Evolutionary conservation across 192 early-diverging fungal species (phyloP).

Genomic region (Coemansia sp.): DNA sequence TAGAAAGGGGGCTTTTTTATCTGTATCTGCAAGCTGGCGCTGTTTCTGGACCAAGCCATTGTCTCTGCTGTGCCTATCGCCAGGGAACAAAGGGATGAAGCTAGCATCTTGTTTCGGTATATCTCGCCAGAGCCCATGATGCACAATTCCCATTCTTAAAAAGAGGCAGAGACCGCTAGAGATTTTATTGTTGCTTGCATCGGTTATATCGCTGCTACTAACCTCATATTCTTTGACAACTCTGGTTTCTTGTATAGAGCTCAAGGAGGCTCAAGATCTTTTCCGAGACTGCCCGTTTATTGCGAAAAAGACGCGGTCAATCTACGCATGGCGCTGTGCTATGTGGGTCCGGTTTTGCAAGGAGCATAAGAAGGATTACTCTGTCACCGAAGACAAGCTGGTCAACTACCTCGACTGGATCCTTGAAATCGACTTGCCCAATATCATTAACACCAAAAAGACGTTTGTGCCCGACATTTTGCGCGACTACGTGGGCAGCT

Average conservation of each 20-base stretch:
- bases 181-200: background rate
- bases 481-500: slow-evolving; percentile 54
- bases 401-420: slow-evolving; percentile 52
- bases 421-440: slow-evolving; percentile 48
- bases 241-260: slow-evolving; percentile 23
- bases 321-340: slow-evolving; percentile 50
- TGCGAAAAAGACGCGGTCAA: slow-evolving; percentile 53
- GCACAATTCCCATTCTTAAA: background rate
- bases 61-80: background rate
- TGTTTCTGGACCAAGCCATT: background rate
- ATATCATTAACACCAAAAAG: slow-evolving; percentile 56
- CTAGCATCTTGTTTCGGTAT: background rate
- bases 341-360: slow-evolving; percentile 54
- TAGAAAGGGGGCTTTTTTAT: slow-evolving; percentile 3
- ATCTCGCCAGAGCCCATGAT: background rate
- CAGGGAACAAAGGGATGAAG: background rate
- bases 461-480: slow-evolving; percentile 52
- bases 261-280: slow-evolving; percentile 53
- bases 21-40: background rate
- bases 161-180: background rate
- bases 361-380: slow-evolving; percentile 28
- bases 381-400: slow-evolving; percentile 48
- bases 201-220: background rate
- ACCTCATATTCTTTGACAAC: background rate
- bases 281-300: slow-evolving; percentile 50